Base-by-base conservation (phyloP, 768 basidiomycete genomes). In the Podaxis carcinomalis region DNA sequence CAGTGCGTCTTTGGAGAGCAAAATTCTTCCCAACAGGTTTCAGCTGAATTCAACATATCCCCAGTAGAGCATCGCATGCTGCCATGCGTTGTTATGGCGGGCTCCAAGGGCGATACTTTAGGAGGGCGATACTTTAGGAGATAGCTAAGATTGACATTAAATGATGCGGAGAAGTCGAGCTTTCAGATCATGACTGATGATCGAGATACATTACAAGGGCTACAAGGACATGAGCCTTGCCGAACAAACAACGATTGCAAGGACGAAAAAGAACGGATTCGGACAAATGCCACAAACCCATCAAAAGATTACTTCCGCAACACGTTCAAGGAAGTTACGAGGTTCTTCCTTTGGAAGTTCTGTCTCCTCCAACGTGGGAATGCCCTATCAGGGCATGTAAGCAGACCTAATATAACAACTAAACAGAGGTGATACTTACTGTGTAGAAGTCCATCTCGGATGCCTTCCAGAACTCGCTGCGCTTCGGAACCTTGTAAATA, bases 361-460 rank as follows among this genome's bases (percentile, higher is more conserved):
- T 0, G 89, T 90, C 72, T 90, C 87, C 71, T 88, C 87, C 32
- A 84, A 51, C 0, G 82, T 80, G 2, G 89, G 89, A 59, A 90
- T 86, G 57, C 87, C 83, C 84, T 87, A 63, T 49, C 3, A 37
- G 37, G 6, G 28, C 9, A n/a, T 37, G 54, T 21, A 19, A 14
- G 7, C 7, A 13, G 58, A 3, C 9, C 49, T 13, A 56, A n/a
- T 2, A 6, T 13, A 14, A 37, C 11, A 19, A 4, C 21, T 7
- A 16, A 42, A 14, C 19, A 35, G 23, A 44, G 52, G 46, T 13
- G 56, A 25, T 19, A 70, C 82, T 56, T 60, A 85, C 86, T 37
- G 88, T 87, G 61, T 84, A 80, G 62, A 90, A 87, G 70, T 90
- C 89, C 82, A 89, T 87, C 65, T 90, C 83, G 23, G 76, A 59